phyloP scores from a whole-genome alignment of 352 stramenopile species.

The Phytophthora vignae region DNA sequence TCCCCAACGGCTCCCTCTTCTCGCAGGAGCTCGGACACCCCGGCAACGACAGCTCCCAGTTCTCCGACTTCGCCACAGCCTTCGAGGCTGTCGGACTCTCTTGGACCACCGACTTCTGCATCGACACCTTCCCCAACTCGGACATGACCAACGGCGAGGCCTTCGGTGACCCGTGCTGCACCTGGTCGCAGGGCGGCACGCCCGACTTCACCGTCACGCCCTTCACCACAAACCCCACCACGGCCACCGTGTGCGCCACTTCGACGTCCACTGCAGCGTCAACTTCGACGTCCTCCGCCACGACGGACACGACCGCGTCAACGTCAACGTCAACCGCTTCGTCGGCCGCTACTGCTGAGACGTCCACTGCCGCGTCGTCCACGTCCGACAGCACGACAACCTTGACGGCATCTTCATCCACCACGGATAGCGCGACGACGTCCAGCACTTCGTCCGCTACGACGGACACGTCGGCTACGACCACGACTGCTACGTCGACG shows the following conservation, averaged over 20 bases:
- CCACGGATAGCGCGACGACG: slow-evolving; percentile 2
- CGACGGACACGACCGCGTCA: neutral
- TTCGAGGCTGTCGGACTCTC: slow-evolving; percentile 24
- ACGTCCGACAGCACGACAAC: neutral
- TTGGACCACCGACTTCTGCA: slow-evolving; percentile 29
- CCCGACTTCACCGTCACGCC: slow-evolving; percentile 41
- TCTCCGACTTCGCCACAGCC: slow-evolving; percentile 43
- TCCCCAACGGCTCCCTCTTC: slow-evolving; percentile 48
- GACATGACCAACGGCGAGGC: slow-evolving; percentile 41
- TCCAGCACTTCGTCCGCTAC: slow-evolving; percentile 3
- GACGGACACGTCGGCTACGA: neutral
- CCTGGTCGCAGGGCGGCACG: slow-evolving; percentile 35
- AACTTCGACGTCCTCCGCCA: neutral
- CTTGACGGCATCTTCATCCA: neutral
- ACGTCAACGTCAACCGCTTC: neutral
- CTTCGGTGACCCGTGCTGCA: slow-evolving; percentile 49
- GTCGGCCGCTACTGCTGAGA: neutral
- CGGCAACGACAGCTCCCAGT: slow-evolving; percentile 33
- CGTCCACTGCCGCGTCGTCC: neutral
- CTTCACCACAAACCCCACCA: slow-evolving; percentile 26
- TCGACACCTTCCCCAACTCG: slow-evolving; percentile 10
- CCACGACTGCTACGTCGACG: slow-evolving; percentile 24
- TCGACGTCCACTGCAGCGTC: neutral
- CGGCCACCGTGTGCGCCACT: slow-evolving; percentile 8
- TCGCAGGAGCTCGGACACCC: slow-evolving; percentile 45